These are phyloP conservation scores for Ophiognomonia clavigignenti-juglandacearum DNA, from an alignment of 2,329 filamentous ascomycete genomes.

Conservation along the genomic window DNA sequence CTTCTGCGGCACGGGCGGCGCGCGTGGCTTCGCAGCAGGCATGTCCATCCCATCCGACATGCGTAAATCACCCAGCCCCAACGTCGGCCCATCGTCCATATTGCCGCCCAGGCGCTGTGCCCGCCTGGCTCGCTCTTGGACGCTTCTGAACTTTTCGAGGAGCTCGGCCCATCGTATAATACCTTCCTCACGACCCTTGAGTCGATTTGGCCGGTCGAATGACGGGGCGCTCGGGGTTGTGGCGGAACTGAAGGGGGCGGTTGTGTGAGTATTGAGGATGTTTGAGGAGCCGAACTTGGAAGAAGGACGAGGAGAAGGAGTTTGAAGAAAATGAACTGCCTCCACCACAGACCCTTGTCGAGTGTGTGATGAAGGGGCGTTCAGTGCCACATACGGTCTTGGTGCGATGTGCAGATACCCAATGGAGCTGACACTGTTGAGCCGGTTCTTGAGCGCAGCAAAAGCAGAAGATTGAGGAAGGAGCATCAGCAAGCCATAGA, in stretches of 20 bases:
- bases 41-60: constrained; percentile 35
- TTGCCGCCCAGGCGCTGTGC: constrained; percentile 55
- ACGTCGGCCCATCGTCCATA: constrained; percentile 39
- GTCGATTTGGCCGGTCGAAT: constrained; percentile 69
- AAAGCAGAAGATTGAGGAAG: constrained; percentile 98
- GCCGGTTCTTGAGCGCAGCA: constrained; percentile 88
- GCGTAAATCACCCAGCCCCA: constrained; percentile 33
- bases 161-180: constrained; percentile 89
- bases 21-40: constrained; percentile 26
- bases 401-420: constrained; percentile 84
- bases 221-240: constrained; percentile 46
- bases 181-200: constrained; percentile 78
- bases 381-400: constrained; percentile 60
- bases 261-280: constrained; percentile 29
- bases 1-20: constrained; percentile 42
- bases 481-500: constrained; percentile 95
- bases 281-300: constrained; percentile 11
- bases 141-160: constrained; percentile 87
- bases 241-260: constrained; percentile 33
- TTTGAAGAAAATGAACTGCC: constrained; percentile 22
- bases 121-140: constrained; percentile 80
- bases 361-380: constrained; percentile 24
- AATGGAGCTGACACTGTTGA: constrained; percentile 96
- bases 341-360: constrained; percentile 30
- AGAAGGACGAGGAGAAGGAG: constrained; percentile 14